Conservation (phyloP, 2,329 filamentous ascomycete genomes). For the Aureobasidium sp. region DNA sequence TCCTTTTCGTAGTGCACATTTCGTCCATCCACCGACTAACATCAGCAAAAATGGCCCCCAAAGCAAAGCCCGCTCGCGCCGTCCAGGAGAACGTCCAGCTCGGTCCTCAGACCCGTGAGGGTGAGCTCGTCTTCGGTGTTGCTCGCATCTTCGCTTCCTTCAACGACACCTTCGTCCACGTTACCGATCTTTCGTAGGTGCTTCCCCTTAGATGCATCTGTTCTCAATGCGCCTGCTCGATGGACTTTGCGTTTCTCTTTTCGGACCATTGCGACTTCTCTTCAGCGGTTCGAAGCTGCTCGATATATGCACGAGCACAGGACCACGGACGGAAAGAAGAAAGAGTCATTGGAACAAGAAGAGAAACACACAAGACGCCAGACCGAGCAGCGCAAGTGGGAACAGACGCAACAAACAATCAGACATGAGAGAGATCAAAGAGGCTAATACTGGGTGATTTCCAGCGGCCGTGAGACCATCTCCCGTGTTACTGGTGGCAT, state of each 20-base stretch:
- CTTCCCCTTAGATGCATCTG: conserved; percentile 4
- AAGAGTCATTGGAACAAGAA: not conserved
- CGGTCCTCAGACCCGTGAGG: conserved; percentile 93
- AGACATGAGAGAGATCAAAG: not conserved
- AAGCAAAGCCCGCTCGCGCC: conserved; percentile 67
- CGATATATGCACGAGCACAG: not conserved
- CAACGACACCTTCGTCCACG: conserved; percentile 67
- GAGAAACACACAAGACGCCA: not conserved
- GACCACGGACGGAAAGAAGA: not conserved
- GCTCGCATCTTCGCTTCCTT: conserved; percentile 92
- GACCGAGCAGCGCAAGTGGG: not conserved
- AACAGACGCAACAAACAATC: not conserved
- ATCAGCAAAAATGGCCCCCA: conserved; percentile 74
- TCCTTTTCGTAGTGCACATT: conserved; percentile 3
- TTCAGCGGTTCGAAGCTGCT: not conserved
- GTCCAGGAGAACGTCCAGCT: conserved; percentile 93
- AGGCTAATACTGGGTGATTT: conserved; percentile 61
- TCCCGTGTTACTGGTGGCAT: conserved; percentile 99
- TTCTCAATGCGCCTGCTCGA: not conserved
- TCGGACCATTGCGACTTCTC: not conserved
- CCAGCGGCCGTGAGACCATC: conserved; percentile 98
- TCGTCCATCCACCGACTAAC: conserved; percentile 7
- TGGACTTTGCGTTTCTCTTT: not conserved
- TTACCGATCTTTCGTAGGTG: conserved; percentile 78
- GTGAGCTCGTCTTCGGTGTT: conserved; percentile 96